A percentile compares a stretch with the other conserved stretches of the same genome.
phyloP scores from a whole-genome alignment of 2,329 filamentous ascomycete species.

The Xylariaceae sp. region DNA sequence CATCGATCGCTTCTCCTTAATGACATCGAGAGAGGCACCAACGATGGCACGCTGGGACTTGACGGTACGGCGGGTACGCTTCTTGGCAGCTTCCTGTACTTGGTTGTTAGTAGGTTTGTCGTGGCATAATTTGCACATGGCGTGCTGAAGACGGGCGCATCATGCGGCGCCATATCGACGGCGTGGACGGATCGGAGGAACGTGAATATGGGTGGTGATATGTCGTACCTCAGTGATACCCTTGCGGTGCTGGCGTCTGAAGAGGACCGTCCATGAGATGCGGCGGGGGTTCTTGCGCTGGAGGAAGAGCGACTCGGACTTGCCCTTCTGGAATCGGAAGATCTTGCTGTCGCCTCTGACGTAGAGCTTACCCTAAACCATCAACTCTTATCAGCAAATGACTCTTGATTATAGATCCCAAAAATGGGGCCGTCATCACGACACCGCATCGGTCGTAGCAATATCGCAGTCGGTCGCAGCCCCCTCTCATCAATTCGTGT shows the following conservation, averaged over 20 bases:
- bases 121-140: not conserved
- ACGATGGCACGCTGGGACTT: conserved; percentile 99
- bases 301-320: conserved; percentile 99
- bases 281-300: conserved; percentile 99
- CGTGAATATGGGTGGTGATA: conserved; percentile 2
- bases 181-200: not conserved
- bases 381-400: conserved; percentile 9
- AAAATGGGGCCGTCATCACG: conserved; percentile 3
- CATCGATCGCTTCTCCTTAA: conserved; percentile 96
- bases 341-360: conserved; percentile 99
- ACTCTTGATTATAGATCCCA: not conserved
- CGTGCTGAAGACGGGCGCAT: not conserved
- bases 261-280: conserved; percentile 97
- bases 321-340: conserved; percentile 99
- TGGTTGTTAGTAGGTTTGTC: conserved; percentile 33
- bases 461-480: conserved; percentile 6
- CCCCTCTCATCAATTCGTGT: not conserved
- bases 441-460: conserved; percentile 3
- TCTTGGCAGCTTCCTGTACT: conserved; percentile 96
- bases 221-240: conserved; percentile 97
- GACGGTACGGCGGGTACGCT: conserved; percentile 95
- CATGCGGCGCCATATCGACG: not conserved
- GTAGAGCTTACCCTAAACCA: conserved; percentile 89
- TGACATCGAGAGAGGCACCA: conserved; percentile 97
- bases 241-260: conserved; percentile 99